Conservation (phyloP, 2,329 filamentous ascomycete genomes). For the Botrytis fragariae region DNA sequence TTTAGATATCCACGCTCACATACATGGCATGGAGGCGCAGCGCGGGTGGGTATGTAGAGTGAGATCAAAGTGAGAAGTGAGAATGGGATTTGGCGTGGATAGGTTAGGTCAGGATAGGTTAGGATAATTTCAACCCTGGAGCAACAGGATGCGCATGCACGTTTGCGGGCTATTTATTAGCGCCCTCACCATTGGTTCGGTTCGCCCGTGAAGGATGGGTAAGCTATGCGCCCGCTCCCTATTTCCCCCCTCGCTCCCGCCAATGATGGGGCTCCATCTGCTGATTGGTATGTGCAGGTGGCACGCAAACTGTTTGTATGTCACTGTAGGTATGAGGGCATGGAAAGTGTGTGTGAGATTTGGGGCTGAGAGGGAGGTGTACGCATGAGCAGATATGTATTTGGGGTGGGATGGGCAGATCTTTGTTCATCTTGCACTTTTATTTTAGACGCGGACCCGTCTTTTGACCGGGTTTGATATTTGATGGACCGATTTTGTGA, state of each 20-base stretch:
- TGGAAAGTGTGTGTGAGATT: background rate
- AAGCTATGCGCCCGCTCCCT: constrained; percentile 1
- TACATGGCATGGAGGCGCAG: constrained; percentile 8
- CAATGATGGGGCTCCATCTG: background rate
- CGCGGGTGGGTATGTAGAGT: background rate
- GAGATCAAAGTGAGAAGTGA: constrained; percentile 1
- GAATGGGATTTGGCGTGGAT: background rate
- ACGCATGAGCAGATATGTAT: background rate
- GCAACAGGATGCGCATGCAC: background rate
- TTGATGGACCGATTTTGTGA: background rate
- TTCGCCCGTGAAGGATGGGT: background rate
- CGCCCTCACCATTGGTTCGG: constrained; percentile 8
- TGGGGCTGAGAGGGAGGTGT: background rate
- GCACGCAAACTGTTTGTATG: background rate
- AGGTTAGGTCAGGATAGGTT: background rate
- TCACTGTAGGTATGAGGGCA: background rate
- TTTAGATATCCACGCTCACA: background rate
- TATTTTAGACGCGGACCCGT: background rate
- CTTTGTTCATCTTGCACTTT: background rate
- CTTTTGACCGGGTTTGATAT: background rate
- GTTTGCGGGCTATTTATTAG: constrained; percentile 8
- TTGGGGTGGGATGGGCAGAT: background rate
- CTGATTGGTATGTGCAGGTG: background rate
- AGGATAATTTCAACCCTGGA: background rate
- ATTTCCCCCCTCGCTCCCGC: background rate